Percentiles rank a stretch among this genome's conserved stretches.
Evolutionary conservation across 208 protist species (phyloP).

Genomic region (Leishmania amazonensis): DNA sequence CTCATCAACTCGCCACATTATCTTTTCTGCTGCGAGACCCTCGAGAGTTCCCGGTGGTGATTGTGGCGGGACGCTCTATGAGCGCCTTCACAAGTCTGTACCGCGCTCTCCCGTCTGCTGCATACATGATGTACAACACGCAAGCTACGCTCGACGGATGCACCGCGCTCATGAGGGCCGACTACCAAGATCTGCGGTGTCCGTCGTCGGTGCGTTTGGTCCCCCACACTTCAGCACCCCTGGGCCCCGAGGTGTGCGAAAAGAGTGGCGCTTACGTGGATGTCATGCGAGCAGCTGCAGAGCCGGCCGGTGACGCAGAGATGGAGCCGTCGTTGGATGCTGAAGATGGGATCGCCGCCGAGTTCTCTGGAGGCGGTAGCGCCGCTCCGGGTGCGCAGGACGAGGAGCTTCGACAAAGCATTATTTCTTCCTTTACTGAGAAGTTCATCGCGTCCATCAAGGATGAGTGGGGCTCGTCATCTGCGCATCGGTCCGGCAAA

Average conservation of each 20-base stretch:
- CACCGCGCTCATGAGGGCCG: neutral
- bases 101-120: slow-evolving; percentile 13
- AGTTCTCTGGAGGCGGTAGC: neutral
- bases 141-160: neutral
- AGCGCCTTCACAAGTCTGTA: slow-evolving; percentile 22
- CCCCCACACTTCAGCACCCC: slow-evolving; percentile 16
- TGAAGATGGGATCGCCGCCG: neutral
- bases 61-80: slow-evolving; percentile 18
- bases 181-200: neutral
- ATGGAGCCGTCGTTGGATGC: neutral
- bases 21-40: slow-evolving; percentile 8
- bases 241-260: slow-evolving; percentile 10
- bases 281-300: neutral
- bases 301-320: neutral
- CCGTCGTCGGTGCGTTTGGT: slow-evolving; percentile 29
- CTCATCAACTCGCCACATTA: neutral
- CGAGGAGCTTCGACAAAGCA: neutral
- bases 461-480: neutral
- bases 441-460: neutral
- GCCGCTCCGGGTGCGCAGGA: neutral
- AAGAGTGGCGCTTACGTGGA: slow-evolving; percentile 4
- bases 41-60: slow-evolving; percentile 18
- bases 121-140: slow-evolving; percentile 1
- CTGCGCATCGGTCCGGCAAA: neutral
- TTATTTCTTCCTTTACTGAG: slow-evolving; percentile 7